Evolutionary conservation across 2,329 filamentous ascomycete species (phyloP).

Genomic region (Torrubiellomyces zombiae): DNA sequence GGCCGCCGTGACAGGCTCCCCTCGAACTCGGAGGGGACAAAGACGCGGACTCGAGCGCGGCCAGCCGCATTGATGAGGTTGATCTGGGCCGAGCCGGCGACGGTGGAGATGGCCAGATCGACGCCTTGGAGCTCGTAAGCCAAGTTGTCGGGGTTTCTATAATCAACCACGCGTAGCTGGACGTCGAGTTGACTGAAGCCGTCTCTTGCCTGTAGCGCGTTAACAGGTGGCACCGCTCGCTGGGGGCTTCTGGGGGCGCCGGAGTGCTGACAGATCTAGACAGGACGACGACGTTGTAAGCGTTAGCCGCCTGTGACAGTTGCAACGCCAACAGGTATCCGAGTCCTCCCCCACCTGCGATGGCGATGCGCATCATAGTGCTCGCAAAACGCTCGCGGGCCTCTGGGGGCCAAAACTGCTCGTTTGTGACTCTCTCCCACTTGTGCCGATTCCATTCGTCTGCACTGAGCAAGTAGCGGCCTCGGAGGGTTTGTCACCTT

Average conservation of each 20-base stretch:
- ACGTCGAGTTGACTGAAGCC: conserved; percentile 38
- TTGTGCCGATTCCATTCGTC: too few relatives aligned
- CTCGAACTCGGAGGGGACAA: conserved; percentile 64
- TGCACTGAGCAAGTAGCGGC: too few relatives aligned
- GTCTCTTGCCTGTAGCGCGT: conserved; percentile 28
- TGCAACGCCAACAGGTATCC: conserved; percentile 31
- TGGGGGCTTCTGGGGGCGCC: too few relatives aligned
- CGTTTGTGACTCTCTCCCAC: conserved; percentile 4
- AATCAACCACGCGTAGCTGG: conserved; percentile 55
- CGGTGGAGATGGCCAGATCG: conserved; percentile 60
- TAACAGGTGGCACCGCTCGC: too few relatives aligned
- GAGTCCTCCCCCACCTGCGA: conserved; percentile 28
- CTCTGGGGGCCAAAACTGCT: conserved; percentile 4
- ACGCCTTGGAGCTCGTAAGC: conserved; percentile 52
- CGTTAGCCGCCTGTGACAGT: conserved; percentile 38
- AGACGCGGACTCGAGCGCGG: conserved; percentile 44
- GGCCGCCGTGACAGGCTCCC: conserved; percentile 40
- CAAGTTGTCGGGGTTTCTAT: conserved; percentile 39
- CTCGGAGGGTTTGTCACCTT: too few relatives aligned
- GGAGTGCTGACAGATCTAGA: conserved; percentile 37
- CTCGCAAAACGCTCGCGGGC: conserved; percentile 6
- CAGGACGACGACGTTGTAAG: conserved; percentile 53
- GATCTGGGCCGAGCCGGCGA: conserved; percentile 48
- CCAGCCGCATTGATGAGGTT: conserved; percentile 58
- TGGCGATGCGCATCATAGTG: conserved; percentile 31